Evolutionary conservation across 1,139 yeast species (phyloP).

Genomic region (Geotrichum candidum): DNA sequence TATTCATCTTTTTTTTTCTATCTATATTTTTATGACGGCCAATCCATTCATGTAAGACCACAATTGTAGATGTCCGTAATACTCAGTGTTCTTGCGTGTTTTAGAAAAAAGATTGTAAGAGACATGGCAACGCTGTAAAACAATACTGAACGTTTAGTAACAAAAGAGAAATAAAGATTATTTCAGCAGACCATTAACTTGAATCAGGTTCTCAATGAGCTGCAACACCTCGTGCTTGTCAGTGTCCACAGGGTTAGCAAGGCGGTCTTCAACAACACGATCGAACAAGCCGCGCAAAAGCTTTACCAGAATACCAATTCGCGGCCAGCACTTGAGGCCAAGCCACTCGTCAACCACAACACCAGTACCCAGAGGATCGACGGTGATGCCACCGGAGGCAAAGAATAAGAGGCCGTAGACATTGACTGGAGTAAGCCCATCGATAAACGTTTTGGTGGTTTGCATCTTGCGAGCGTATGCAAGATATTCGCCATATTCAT

Average conservation of each 20-base stretch:
- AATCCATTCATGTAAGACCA: background rate
- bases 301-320: conserved; percentile 80
- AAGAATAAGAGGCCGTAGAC: conserved; percentile 67
- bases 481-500: conserved; percentile 30
- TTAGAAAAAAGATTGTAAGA: background rate
- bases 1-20: too few species aligned
- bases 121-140: background rate
- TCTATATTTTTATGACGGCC: too few species aligned
- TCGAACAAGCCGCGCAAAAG: conserved; percentile 63
- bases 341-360: conserved; percentile 64
- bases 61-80: background rate
- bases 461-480: conserved; percentile 38
- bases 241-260: conserved; percentile 40
- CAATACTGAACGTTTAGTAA: background rate
- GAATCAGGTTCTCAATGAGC: conserved; percentile 12
- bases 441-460: conserved; percentile 62
- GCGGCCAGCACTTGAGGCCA: conserved; percentile 86
- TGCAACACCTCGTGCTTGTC: conserved; percentile 17
- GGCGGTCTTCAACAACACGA: conserved; percentile 53
- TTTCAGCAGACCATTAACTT: conserved; percentile 14
- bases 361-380: conserved; percentile 52
- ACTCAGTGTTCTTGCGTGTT: too few species aligned
- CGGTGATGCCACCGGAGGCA: conserved; percentile 62
- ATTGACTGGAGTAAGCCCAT: conserved; percentile 74
- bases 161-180: background rate